phyloP scores from a whole-genome alignment of 495 filamentous ascomycete species.

The Xylaria longipes region DNA sequence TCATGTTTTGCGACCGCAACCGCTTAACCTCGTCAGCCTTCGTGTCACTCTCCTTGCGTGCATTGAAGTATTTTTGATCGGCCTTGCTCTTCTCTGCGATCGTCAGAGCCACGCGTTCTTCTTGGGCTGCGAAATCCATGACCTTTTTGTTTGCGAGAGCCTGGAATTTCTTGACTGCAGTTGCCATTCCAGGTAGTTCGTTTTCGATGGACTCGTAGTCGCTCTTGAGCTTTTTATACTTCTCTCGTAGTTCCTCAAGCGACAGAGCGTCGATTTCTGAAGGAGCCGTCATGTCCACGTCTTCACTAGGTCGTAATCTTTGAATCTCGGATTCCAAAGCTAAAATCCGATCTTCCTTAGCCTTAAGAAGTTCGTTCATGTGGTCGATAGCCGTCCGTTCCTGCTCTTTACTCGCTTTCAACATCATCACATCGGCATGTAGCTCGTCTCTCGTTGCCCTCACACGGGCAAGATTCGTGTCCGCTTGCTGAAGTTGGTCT shows the following conservation, averaged over 20 bases:
- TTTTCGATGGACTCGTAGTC: constrained; percentile 83
- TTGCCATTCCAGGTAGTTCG: constrained; percentile 85
- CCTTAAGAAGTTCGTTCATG: constrained; percentile 77
- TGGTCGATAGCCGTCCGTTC: constrained; percentile 71
- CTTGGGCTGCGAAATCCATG: constrained; percentile 70
- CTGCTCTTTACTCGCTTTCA: constrained; percentile 78
- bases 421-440: constrained; percentile 77
- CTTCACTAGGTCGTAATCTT: constrained; percentile 63
- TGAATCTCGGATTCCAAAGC: constrained; percentile 83
- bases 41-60: constrained; percentile 90
- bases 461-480: constrained; percentile 85
- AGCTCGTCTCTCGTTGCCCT: constrained; percentile 83
- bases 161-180: constrained; percentile 84
- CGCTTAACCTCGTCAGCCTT: constrained; percentile 77
- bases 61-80: constrained; percentile 95
- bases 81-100: constrained; percentile 92
- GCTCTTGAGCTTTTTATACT: constrained; percentile 73
- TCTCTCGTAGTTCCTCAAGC: constrained; percentile 72
- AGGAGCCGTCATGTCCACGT: constrained; percentile 51
- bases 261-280: constrained; percentile 59
- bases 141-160: constrained; percentile 86
- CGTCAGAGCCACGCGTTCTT: constrained; percentile 78
- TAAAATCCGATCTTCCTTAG: constrained; percentile 74
- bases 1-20: constrained; percentile 79
- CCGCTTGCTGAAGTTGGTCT: constrained; percentile 77